phyloP scores from a whole-genome alignment of 1,284 basidiomycete genomes.

The Paramarasmius palmivorus region DNA sequence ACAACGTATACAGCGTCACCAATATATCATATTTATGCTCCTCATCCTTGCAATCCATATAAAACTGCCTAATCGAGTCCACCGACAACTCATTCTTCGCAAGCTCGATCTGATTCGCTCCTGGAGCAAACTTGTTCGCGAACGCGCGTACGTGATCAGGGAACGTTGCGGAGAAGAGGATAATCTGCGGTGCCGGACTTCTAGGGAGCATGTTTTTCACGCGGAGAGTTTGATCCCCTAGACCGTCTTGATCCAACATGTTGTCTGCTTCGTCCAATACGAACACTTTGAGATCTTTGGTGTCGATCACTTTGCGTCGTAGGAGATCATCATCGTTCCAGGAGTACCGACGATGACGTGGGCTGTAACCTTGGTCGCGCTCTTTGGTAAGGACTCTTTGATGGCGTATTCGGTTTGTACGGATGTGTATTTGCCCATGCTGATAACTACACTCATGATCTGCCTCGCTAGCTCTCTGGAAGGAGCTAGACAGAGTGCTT shows the following conservation, averaged over 20 bases:
- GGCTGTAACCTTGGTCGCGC: constrained; percentile 75
- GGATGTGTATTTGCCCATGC: constrained; percentile 94
- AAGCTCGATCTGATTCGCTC: constrained; percentile 95
- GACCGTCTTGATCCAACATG: constrained; percentile 94
- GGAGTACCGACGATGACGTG: constrained; percentile 97
- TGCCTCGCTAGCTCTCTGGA: constrained; percentile 97
- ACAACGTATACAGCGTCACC: constrained; percentile 85
- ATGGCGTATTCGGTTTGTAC: constrained; percentile 95
- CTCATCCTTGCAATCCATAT: constrained; percentile 91
- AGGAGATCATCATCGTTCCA: constrained; percentile 92
- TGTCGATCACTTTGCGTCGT: constrained; percentile 72
- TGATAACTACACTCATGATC: constrained; percentile 92
- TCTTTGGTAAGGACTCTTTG: constrained; percentile 76
- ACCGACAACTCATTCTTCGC: constrained; percentile 94
- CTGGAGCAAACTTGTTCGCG: constrained; percentile 90
- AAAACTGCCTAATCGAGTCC: constrained; percentile 96
- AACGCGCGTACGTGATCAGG: constrained; percentile 90
- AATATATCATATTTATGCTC: constrained; percentile 96
- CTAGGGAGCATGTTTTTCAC: constrained; percentile 86
- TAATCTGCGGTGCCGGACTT: constrained; percentile 69
- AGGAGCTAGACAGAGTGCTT: constrained; percentile 93
- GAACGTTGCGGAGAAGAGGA: constrained; percentile 99
- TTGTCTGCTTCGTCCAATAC: constrained; percentile 99
- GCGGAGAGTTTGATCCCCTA: constrained; percentile 94
- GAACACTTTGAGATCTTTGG: constrained; percentile 85